phyloP scores from a whole-genome alignment of 768 basidiomycete genomes.

The Boletellus ananas region DNA sequence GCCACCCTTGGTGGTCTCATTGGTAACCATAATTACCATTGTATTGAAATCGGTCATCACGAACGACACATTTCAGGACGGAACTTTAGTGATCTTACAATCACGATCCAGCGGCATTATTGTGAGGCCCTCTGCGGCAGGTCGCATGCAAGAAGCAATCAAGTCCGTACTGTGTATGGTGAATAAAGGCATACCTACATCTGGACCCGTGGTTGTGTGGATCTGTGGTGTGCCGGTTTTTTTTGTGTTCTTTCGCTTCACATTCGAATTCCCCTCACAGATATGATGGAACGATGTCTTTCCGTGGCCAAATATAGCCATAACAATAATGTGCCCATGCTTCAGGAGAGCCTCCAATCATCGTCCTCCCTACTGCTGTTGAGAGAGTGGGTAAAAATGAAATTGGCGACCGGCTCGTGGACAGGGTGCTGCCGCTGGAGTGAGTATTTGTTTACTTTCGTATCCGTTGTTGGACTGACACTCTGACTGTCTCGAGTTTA shows the following conservation, averaged over 20 bases:
- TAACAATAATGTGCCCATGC: background rate
- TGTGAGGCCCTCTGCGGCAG: background rate
- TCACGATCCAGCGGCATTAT: background rate
- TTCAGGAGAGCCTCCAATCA: too few relatives aligned
- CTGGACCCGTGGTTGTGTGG: background rate
- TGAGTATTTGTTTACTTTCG: too few relatives aligned
- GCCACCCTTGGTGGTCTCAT: background rate
- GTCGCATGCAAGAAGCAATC: background rate
- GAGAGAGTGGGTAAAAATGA: slow-evolving; percentile 1
- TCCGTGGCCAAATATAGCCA: background rate
- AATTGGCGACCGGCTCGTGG: too few relatives aligned
- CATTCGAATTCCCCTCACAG: background rate
- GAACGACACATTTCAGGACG: slow-evolving; percentile 1
- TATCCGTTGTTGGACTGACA: too few relatives aligned
- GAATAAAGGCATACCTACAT: background rate
- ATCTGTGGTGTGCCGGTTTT: background rate
- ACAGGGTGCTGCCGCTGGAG: too few relatives aligned
- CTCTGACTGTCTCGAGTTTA: too few relatives aligned
- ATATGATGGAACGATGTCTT: background rate
- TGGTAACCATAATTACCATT: slow-evolving; percentile 1
- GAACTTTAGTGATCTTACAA: background rate
- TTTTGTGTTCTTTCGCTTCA: too few relatives aligned
- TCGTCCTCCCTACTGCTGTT: background rate
- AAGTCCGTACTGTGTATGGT: background rate
- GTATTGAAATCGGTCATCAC: background rate